Evolutionary conservation across 129 eudicot genomes (phyloP), one percentile per base, ranked within the genome.

Genomic region (Centaurea solstitialis): DNA sequence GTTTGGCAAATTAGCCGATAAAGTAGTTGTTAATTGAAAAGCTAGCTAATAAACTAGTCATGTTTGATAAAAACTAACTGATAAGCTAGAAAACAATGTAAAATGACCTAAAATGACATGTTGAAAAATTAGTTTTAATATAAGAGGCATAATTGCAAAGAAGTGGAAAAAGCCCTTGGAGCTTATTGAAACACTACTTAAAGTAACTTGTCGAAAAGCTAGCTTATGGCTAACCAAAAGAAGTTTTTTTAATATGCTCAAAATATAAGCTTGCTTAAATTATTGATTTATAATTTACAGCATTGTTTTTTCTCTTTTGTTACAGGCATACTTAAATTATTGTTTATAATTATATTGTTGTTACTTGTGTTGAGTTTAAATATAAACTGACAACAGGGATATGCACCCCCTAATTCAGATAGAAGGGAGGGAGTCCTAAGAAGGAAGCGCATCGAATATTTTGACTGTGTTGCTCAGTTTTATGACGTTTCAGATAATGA

Each of bases 341-440:
- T 53, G 28, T 71, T 75, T 53, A 41, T 41, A 73, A 50, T 21
- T 43, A n/a, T 69, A 73, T 41, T 43, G 39, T 86, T 68, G 20
- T 70, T 78, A 24, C 47, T 70, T 76, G 84, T 62, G 85, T 86
- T 82, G 68, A 90, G 80, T 91, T 89, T 84, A 79, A 90, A 80
- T 62, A 93, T 87, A 84, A 86, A 91, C 92, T 91, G 97, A 93
- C 92, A 82, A 93, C 98, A 93, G 98, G 99, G 98, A 87, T 95
- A 93, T 93, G 99, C 99, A 89, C 99, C 99, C 89, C 91, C 98
- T 93, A 95, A 93, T 95, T 95, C 98, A 93, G 98, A 95, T 93
- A 88, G 99, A 95, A 95, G 99, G 97, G 99, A 93, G 84, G 93
- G 93, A 88, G 92, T 93, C 83, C 76, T 95, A 89, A 93, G 93